phyloP scores from a whole-genome alignment of 768 basidiomycete species.

The Lactarius sanguifluus region DNA sequence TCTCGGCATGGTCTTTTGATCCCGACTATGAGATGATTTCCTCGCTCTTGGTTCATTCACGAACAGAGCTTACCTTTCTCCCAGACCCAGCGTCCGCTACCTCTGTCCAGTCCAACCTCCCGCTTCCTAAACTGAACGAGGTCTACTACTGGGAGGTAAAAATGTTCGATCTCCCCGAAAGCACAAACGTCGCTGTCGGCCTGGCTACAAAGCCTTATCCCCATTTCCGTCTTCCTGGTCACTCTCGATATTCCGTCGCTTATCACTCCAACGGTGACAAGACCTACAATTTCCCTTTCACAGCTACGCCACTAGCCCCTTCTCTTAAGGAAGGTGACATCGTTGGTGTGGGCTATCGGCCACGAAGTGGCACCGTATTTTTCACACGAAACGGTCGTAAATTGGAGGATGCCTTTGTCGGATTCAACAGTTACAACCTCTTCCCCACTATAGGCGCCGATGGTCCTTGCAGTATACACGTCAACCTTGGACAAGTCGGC shows the following conservation, averaged over 20 bases:
- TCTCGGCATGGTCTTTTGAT: slow-evolving; percentile 99
- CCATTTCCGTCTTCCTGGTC: slow-evolving; percentile 86
- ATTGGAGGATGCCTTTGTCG: slow-evolving; percentile 93
- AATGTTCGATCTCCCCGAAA: slow-evolving; percentile 92
- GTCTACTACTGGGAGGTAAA: slow-evolving; percentile 99
- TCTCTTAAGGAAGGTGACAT: slow-evolving; percentile 91
- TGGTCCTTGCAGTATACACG: slow-evolving; percentile 94
- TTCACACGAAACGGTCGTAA: slow-evolving; percentile 98
- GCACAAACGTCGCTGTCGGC: slow-evolving; percentile 88
- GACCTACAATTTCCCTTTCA: slow-evolving; percentile 96
- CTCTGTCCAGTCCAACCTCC: slow-evolving; percentile 94
- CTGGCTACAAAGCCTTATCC: slow-evolving; percentile 98
- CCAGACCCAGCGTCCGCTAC: slow-evolving; percentile 94
- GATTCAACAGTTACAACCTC: slow-evolving; percentile 86
- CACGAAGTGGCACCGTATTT: slow-evolving; percentile 96
- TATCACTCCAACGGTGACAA: slow-evolving; percentile 98
- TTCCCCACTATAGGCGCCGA: slow-evolving; percentile 98
- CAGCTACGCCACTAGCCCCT: slow-evolving; percentile 78
- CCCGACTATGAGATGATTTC: slow-evolving; percentile 96
- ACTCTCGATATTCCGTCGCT: slow-evolving; percentile 83
- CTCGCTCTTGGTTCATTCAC: slow-evolving; percentile 88
- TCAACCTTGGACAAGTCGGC: slow-evolving; percentile 96
- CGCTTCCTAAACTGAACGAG: slow-evolving; percentile 95
- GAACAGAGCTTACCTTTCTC: slow-evolving; percentile 97
- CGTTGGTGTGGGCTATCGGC: slow-evolving; percentile 92